Evolutionary conservation across 2,329 filamentous ascomycete species (phyloP), one percentile per base, ranked within the genome.

Genomic region (Alternaria dauci): DNA sequence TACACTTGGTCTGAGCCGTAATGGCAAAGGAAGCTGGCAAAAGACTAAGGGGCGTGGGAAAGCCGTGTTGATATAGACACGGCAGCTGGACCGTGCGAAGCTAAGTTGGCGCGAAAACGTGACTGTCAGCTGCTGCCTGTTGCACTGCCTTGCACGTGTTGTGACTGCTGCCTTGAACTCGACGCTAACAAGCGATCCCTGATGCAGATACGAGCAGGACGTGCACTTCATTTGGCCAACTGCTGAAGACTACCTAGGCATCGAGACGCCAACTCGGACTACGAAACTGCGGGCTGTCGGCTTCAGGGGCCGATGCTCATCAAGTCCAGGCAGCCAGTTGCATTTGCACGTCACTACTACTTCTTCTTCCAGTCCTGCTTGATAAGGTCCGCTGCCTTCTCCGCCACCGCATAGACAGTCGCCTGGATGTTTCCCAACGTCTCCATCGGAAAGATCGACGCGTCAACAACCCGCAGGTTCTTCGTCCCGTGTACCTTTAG

Each of bases 301-400:
- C 9, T 25, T 18, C 18, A 20, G 12, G 20, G 20, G 18, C 18
- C 11, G 20, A 5, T 25, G 39, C 6, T 42, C 4, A 25, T 42
- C 11, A 39, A 39, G 2, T 14, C 25, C 18, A 42, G 39, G 20
- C 38, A 25, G 8, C 9, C 9, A 32, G 4, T 20, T 23, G 28
- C 28, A 47, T 30, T 34, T 2, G 28, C 18, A 34, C 11, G 16
- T 34, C 28, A 30, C 28, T 6, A 5, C 30, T 32, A 48, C 28
- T 32, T 34, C 28, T 32, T 34, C 28, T 20, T 48, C 51, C 51
- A 53, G 12, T 43, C 51, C 3, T 32, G 12, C 25, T 42, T 32
- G 11, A 53, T 53, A 18, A 53, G 12, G n/a, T 53, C 51, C 11
- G 51, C 51, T 18, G 36, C 51, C 12, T 32, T 53, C 51, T 53